Evolutionary conservation across 768 basidiomycete genomes (phyloP).

Genomic region (Boletus rubroflammeus): DNA sequence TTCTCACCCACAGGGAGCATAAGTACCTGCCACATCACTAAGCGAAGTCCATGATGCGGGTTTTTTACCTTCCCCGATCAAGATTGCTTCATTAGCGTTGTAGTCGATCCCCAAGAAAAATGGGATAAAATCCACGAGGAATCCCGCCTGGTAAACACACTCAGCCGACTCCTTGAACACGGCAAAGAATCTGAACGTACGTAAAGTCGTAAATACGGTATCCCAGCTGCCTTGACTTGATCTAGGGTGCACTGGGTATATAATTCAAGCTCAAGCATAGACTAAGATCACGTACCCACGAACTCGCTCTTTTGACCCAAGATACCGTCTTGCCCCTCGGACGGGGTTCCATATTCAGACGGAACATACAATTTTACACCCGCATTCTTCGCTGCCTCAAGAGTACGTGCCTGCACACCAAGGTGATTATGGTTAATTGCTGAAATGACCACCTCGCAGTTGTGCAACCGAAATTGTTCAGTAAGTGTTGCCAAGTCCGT

Average conservation of each 20-base stretch:
- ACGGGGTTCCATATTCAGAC: slow-evolving; percentile 26
- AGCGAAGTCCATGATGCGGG: slow-evolving; percentile 25
- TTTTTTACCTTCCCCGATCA: slow-evolving; percentile 21
- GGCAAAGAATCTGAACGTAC: slow-evolving; percentile 7
- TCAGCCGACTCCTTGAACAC: neutral
- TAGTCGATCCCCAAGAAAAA: slow-evolving; percentile 16
- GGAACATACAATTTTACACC: slow-evolving; percentile 31
- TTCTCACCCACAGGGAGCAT: neutral
- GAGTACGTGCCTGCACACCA: slow-evolving; percentile 20
- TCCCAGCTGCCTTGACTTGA: slow-evolving; percentile 10
- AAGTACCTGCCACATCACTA: slow-evolving; percentile 19
- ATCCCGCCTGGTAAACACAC: slow-evolving; percentile 9
- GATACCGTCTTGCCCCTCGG: slow-evolving; percentile 20
- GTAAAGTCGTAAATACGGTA: slow-evolving; percentile 21
- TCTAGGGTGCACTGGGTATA: neutral
- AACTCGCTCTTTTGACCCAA: slow-evolving; percentile 19
- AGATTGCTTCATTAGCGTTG: slow-evolving; percentile 9
- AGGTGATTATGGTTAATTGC: slow-evolving; percentile 20
- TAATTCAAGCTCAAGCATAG: neutral
- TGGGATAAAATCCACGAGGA: slow-evolving; percentile 26
- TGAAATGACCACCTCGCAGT: slow-evolving; percentile 28
- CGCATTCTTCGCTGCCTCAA: slow-evolving; percentile 28
- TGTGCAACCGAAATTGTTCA: slow-evolving; percentile 13
- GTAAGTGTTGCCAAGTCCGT: slow-evolving; percentile 8
- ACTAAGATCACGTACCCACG: slow-evolving; percentile 2